Conservation (phyloP, 192 early-diverging fungal species). For the Linnemannia elongata region DNA sequence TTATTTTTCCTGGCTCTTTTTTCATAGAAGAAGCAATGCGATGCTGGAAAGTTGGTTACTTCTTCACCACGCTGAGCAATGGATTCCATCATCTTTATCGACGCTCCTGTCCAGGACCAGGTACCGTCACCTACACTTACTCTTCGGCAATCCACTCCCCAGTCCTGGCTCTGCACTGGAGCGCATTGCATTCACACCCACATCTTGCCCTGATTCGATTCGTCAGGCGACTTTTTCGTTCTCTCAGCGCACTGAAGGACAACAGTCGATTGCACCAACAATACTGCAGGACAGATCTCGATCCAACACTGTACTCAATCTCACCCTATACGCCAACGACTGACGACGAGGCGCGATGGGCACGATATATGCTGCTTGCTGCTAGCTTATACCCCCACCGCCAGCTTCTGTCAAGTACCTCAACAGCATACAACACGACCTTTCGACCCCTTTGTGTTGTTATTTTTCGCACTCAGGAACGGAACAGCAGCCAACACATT, state of each 20-base stretch:
- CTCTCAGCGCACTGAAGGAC: background rate
- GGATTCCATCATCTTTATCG: constrained; percentile 55
- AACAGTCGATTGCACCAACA: background rate
- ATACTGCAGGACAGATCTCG: background rate
- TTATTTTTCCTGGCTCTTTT: background rate
- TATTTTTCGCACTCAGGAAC: constrained; percentile 1
- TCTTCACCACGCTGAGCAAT: constrained; percentile 27
- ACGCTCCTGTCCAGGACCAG: constrained; percentile 51
- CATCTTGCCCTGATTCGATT: background rate
- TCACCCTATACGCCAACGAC: background rate
- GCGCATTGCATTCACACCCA: background rate
- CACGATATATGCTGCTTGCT: background rate
- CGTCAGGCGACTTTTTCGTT: background rate
- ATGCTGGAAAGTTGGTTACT: background rate
- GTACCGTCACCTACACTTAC: constrained; percentile 12
- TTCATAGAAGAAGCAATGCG: background rate
- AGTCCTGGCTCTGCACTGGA: background rate
- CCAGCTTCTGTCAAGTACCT: background rate
- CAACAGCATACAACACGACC: background rate
- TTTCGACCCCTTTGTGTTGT: background rate
- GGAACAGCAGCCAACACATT: background rate
- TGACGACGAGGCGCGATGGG: background rate
- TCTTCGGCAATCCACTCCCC: background rate
- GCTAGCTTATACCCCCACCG: background rate
- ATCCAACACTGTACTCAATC: background rate